Conservation (phyloP, 495 filamentous ascomycete genomes). For the Choiromyces venosus region DNA sequence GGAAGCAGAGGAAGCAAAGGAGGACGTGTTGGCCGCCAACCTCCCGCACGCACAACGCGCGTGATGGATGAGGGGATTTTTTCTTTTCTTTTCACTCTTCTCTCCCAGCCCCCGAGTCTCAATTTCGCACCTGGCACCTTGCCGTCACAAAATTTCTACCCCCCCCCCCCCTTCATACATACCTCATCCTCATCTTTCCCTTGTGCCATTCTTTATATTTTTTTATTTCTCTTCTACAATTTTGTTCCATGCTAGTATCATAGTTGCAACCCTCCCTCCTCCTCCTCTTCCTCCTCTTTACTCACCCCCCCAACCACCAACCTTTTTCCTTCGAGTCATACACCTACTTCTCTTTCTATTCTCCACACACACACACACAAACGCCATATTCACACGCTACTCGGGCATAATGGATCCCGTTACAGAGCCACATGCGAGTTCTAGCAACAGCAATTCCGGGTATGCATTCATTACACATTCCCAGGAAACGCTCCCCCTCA, state of each 20-base stretch:
- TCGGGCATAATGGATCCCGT: slow-evolving; percentile 35
- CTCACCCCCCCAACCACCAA: not conserved
- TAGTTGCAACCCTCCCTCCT: slow-evolving; percentile 5
- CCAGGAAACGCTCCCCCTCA: slow-evolving; percentile 58
- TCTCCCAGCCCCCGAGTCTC: slow-evolving; percentile 12
- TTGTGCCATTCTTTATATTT: slow-evolving; percentile 12
- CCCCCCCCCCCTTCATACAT: slow-evolving; percentile 22
- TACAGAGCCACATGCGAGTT: slow-evolving; percentile 34
- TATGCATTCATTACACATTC: slow-evolving; percentile 68
- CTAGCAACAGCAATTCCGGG: slow-evolving; percentile 29
- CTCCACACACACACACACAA: not conserved
- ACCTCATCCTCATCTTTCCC: slow-evolving; percentile 25
- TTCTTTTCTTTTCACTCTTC: not conserved
- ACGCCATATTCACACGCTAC: slow-evolving; percentile 25
- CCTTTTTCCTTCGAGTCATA: not conserved
- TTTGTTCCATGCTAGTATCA: not conserved
- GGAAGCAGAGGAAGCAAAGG: slow-evolving; percentile 14
- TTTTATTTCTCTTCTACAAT: slow-evolving; percentile 9
- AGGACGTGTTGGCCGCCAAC: slow-evolving; percentile 25
- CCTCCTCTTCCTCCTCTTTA: not conserved
- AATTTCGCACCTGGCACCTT: slow-evolving; percentile 15
- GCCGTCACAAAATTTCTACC: slow-evolving; percentile 14
- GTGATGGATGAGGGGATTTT: not conserved
- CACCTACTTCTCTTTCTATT: not conserved
- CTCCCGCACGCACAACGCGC: slow-evolving; percentile 17